Base-by-base conservation (phyloP, 805 yeast genomes). In the Lipomyces kockii region DNA sequence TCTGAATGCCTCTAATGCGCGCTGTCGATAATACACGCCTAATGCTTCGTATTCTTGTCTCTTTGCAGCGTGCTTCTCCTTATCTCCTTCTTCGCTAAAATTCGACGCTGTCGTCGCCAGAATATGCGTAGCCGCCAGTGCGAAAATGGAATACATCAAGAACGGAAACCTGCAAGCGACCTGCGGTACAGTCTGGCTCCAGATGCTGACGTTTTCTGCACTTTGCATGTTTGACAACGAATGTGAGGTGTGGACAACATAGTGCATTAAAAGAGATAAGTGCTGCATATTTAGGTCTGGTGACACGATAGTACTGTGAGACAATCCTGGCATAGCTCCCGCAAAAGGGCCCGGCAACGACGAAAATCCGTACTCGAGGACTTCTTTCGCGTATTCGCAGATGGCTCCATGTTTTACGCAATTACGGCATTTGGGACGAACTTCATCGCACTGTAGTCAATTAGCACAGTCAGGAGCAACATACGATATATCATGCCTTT, bases 391-490 rank as follows among this genome's bases (percentile, higher is more conserved):
- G 54, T 65, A 65, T 35, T 61, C 58, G 61, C 68, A 65, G 27
- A 17, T 46, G 11, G 61, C 56, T 2, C 65, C 65, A 51, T 65
- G 65, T 22, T 62, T 61, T 14, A 20, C n/a, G 49, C 68, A 65
- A 39, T 65, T 65, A 12, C 51, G 37, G 51, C 68, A 65, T 22
- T 58, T 46, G 2, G 68, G 68, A 20, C 63, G 62, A 2, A 14
- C 32, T 62, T 65, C 68, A 60, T 65, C 68, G 59, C 68, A 65
- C 68, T 65, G 52, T 14, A 55, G 4, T n/a, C 46, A 25, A 54
- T 56, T 17, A 32, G 56, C 39, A 37, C 17, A 43, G 11, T 22
- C 20, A 11, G 25, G n/a, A 29, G 27, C 6, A 25, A 17, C 20
- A 25, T 1, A 32, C 37, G 2, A 34, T 20, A 17, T 20, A 27